Evolutionary conservation across 2,329 filamentous ascomycete genomes (phyloP).

Genomic region (Talaromyces sp.): DNA sequence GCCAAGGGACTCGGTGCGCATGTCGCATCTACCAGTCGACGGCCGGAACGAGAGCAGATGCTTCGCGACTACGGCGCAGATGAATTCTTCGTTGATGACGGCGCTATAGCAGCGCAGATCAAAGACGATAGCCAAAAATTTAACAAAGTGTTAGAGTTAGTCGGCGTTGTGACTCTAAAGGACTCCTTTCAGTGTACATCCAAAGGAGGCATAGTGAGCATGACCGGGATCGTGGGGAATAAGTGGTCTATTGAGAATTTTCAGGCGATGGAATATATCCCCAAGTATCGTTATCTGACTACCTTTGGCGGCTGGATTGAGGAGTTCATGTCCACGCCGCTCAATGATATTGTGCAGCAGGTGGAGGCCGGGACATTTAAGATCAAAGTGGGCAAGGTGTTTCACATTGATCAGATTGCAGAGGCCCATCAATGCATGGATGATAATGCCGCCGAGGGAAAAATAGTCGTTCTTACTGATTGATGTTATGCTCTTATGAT

Average conservation of each 20-base stretch:
- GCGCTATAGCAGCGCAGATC: conserved; percentile 38
- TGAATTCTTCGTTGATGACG: conserved; percentile 46
- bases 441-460: conserved; percentile 43
- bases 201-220: conserved; percentile 43
- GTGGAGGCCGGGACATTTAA: conserved; percentile 40
- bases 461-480: conserved; percentile 41
- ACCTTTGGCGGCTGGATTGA: conserved; percentile 38
- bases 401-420: conserved; percentile 45
- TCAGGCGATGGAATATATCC: conserved; percentile 45
- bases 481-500: background rate
- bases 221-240: conserved; percentile 48
- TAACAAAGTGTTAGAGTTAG: conserved; percentile 49
- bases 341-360: conserved; percentile 39
- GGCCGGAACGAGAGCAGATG: conserved; percentile 33
- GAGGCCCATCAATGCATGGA: conserved; percentile 49
- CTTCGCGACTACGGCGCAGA: conserved; percentile 42
- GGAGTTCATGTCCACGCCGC: conserved; percentile 43
- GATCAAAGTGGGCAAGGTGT: conserved; percentile 42
- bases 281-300: conserved; percentile 41
- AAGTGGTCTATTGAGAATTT: conserved; percentile 41
- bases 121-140: conserved; percentile 30
- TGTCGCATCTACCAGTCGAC: conserved; percentile 43
- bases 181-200: conserved; percentile 41
- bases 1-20: conserved; percentile 41
- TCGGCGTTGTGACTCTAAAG: conserved; percentile 42